Evolutionary conservation across 257 asterid genomes (phyloP).

Genomic region (Gentiana straminea): DNA sequence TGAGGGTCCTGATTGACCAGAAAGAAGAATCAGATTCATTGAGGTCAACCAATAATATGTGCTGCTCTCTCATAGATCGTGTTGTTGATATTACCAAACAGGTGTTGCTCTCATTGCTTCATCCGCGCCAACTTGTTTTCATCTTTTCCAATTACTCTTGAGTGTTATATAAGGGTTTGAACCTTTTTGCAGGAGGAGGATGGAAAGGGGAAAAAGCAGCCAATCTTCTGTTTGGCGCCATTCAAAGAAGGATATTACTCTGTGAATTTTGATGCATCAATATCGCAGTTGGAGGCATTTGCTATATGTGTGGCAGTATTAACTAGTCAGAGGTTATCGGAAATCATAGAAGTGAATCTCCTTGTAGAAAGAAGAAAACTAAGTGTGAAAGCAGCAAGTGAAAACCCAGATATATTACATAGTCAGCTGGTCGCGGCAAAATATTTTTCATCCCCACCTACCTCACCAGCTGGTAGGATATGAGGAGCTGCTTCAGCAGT

Average conservation of each 20-base stretch:
- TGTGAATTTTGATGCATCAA: conserved; percentile 45
- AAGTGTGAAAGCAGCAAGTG: conserved; percentile 19
- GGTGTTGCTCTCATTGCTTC: conserved; percentile 28
- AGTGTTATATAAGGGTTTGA: neutral
- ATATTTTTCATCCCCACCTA: conserved; percentile 60
- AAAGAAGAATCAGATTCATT: conserved; percentile 16
- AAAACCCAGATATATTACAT: conserved; percentile 14
- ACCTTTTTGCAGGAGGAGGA: conserved; percentile 32
- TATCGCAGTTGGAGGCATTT: conserved; percentile 71
- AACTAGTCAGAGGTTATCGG: conserved; percentile 38
- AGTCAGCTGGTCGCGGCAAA: conserved; percentile 36
- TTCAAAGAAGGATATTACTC: conserved; percentile 52
- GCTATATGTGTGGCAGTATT: conserved; percentile 62
- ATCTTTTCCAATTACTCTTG: neutral
- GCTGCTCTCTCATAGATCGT: conserved; percentile 21
- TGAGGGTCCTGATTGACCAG: conserved; percentile 43
- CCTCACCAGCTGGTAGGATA: conserved; percentile 87
- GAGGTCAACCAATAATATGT: conserved; percentile 9
- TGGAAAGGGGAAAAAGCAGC: conserved; percentile 33
- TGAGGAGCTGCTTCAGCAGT: conserved; percentile 7
- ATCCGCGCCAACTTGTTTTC: neutral
- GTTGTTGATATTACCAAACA: conserved; percentile 42
- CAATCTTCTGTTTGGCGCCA: conserved; percentile 57
- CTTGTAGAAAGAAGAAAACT: conserved; percentile 14
- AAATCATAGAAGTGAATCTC: conserved; percentile 22